Evolutionary conservation across 2,329 filamentous ascomycete genomes (phyloP), one percentile per base, ranked within the genome.

Genomic region (Aspergillus pseudonomiae): DNA sequence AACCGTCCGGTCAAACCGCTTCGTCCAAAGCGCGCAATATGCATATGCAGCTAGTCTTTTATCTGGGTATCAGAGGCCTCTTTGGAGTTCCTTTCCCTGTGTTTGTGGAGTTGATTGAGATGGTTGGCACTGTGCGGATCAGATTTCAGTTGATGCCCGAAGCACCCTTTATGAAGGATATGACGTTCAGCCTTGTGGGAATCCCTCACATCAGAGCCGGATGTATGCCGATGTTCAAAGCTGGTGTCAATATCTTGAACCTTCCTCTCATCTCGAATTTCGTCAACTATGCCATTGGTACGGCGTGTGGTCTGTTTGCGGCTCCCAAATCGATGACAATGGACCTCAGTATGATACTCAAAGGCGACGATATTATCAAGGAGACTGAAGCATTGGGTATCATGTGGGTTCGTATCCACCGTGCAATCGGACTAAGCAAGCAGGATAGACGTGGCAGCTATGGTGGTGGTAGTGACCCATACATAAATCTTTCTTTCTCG

Each of bases 1-100:
- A 90, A 74, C 93, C 93, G 14, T 89, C 87, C 2, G 85, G 87
- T 6, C 83, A 83, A 63, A 86, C 89, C 55, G 85, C 93, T 16
- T 90, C 91, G 2, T 90, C 91, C 53, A 95, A 94, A 78, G 93
- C 93, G 6, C 88, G 91, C 69, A 98, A 97, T 75, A 97, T 97
- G 92, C 94, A 96, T 73, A 97, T 97, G 93, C 91, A 96, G 72
- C 80, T 98, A 16, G 88, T 97, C 10, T 98, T 99, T 77, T 98
- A 97, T 68, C 85, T 98, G 1, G 95, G 95, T 62, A 82, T 96
- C 73, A 93, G 91, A 74, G 94, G 94, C 0, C 83, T 97, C 6
- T 95, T 97, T 69, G 94, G 94, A 32, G 89, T 97, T 0, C 93
- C 93, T 0, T 83, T 97, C 24, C 93, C 93, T 0, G 91, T 96